These are phyloP conservation scores for Penium margaritaceum DNA, from an alignment of 139 green algal species.

Conservation along the genomic window DNA sequence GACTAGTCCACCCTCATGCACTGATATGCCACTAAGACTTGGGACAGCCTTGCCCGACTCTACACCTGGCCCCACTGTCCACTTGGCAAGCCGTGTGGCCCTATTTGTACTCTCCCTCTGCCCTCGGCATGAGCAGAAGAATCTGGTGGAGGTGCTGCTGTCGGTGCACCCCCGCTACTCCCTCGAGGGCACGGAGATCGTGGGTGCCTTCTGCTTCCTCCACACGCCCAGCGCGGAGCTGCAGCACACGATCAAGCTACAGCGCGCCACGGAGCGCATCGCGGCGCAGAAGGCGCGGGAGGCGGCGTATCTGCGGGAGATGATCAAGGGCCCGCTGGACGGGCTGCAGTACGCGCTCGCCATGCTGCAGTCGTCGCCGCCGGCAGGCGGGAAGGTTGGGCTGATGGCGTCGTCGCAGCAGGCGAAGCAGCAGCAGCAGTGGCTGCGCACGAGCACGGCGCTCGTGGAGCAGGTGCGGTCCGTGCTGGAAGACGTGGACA, in stretches of 20 bases:
- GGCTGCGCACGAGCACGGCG: constrained; percentile 2
- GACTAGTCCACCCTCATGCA: too few species aligned
- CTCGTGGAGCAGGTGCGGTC: background rate
- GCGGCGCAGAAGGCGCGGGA: background rate
- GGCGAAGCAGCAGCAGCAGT: background rate
- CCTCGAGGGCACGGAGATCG: background rate
- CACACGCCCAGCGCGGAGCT: constrained; percentile 11
- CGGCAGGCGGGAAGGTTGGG: background rate
- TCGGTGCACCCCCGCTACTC: background rate
- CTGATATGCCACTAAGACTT: too few species aligned
- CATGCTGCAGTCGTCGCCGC: background rate
- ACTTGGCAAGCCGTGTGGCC: too few species aligned
- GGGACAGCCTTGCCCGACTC: too few species aligned
- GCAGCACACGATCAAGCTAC: background rate
- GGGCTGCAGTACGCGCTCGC: background rate
- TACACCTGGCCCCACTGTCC: too few species aligned
- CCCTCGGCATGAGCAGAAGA: too few species aligned
- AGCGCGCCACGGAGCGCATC: background rate
- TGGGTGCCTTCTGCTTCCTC: constrained; percentile 25
- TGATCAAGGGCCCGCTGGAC: background rate
- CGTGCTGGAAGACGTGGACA: background rate
- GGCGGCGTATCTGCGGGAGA: constrained; percentile 16
- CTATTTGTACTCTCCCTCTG: too few species aligned
- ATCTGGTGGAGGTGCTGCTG: background rate
- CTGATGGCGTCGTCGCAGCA: background rate